A percentile compares a stretch with the other conserved stretches of the same genome.
Conservation (phyloP, 2,329 filamentous ascomycete species). For the Diaporthe sp. region DNA sequence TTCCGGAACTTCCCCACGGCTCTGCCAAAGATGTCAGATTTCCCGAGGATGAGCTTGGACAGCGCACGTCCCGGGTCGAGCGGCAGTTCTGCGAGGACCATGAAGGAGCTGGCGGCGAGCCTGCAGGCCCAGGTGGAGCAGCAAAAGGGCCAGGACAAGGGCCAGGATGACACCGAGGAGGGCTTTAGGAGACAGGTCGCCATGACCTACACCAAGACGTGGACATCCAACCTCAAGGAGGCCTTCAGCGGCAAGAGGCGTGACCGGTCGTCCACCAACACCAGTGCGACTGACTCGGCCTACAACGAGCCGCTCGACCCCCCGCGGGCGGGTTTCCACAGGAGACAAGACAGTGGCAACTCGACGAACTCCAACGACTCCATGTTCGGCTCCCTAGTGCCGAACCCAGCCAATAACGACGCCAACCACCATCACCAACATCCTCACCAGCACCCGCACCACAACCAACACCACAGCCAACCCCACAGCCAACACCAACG, state of each 20-base stretch:
- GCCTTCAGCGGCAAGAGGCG: conserved; percentile 55
- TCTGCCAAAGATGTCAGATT: conserved; percentile 51
- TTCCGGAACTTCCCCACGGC: conserved; percentile 64
- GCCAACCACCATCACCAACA: conserved; percentile 36
- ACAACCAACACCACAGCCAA: neutral
- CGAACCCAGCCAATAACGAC: conserved; percentile 15
- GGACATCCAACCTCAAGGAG: conserved; percentile 61
- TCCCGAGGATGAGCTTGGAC: conserved; percentile 51
- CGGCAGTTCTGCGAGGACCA: conserved; percentile 41
- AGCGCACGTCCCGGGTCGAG: conserved; percentile 41
- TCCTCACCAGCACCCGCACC: neutral
- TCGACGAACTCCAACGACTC: conserved; percentile 33
- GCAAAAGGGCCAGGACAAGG: conserved; percentile 41
- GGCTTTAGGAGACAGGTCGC: conserved; percentile 68
- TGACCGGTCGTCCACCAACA: conserved; percentile 45
- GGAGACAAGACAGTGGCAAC: conserved; percentile 45
- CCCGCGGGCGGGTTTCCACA: conserved; percentile 44
- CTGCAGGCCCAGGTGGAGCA: conserved; percentile 35
- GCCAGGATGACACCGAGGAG: conserved; percentile 45
- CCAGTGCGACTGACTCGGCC: conserved; percentile 44
- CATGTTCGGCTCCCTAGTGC: conserved; percentile 7
- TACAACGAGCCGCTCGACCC: conserved; percentile 43
- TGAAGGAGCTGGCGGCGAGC: conserved; percentile 40
- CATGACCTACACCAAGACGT: conserved; percentile 70
- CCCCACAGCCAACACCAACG: neutral